Percentiles rank a stretch among this genome's conserved stretches.
Conservation (phyloP, 75 land plant genomes). For the Adiantum capillusveneris region DNA sequence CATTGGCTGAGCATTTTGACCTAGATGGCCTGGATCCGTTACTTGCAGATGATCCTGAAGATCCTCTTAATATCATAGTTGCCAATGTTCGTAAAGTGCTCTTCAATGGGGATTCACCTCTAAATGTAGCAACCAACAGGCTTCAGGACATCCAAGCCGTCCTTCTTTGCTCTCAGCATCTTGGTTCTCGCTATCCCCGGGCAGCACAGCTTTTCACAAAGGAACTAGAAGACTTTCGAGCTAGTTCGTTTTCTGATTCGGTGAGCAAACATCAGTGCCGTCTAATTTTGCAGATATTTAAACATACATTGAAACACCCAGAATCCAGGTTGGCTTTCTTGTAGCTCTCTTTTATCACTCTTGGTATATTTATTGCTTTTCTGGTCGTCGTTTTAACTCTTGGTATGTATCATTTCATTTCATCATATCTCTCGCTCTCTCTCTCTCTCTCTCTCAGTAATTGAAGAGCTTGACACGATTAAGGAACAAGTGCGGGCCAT, state of each 20-base stretch:
- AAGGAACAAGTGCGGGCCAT: no score
- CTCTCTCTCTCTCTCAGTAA: no score
- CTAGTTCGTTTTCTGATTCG: slow-evolving; percentile 69
- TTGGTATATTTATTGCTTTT: no score
- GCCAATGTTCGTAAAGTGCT: slow-evolving; percentile 87
- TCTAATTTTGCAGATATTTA: slow-evolving; percentile 77
- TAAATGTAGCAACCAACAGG: slow-evolving; percentile 62
- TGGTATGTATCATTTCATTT: no score
- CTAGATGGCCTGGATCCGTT: slow-evolving; percentile 94
- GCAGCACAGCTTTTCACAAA: slow-evolving; percentile 79
- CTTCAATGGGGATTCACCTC: slow-evolving; percentile 78
- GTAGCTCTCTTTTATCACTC: no score
- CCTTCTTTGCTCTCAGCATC: slow-evolving; percentile 71
- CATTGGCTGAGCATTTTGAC: slow-evolving; percentile 90
- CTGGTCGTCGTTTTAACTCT: no score
- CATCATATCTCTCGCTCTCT: no score
- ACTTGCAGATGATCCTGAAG: slow-evolving; percentile 98
- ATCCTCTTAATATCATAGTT: slow-evolving; percentile 80
- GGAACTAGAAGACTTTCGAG: slow-evolving; percentile 91
- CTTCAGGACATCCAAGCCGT: slow-evolving; percentile 97
- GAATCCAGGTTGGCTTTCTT: slow-evolving; percentile 50
- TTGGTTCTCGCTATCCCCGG: slow-evolving; percentile 79
- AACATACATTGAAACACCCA: slow-evolving; percentile 57
- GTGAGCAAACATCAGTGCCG: slow-evolving; percentile 96
- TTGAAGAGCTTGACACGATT: no score